Percentiles rank a stretch among this genome's conserved stretches.
phyloP scores from a whole-genome alignment of 768 basidiomycete species.

The Saitozyma podzolica region DNA sequence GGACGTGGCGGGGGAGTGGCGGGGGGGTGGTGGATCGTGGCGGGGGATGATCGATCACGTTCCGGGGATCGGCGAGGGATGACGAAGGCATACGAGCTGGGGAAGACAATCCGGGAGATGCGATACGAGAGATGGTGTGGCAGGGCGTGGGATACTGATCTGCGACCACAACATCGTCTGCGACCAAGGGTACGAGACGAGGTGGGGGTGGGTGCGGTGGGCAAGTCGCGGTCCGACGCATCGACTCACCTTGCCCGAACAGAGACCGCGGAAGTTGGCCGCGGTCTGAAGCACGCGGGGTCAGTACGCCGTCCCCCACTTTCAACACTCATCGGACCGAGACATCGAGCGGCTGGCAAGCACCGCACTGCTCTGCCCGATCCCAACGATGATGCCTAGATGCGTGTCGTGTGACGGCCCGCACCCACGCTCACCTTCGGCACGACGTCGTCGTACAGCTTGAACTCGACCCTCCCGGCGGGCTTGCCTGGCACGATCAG shows the following conservation, averaged over 20 bases:
- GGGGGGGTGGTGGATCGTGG: too few species aligned
- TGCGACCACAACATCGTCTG: too few species aligned
- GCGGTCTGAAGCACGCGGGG: conserved; percentile 36
- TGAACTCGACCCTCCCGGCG: conserved; percentile 61
- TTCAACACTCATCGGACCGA: neutral
- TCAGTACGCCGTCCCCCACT: neutral
- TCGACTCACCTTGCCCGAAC: conserved; percentile 59
- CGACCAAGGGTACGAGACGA: too few species aligned
- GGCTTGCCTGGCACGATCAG: conserved; percentile 24
- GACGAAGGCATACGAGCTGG: too few species aligned
- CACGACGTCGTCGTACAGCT: conserved; percentile 70
- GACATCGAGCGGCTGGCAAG: neutral
- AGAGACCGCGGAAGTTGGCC: conserved; percentile 73
- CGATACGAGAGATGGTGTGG: too few species aligned
- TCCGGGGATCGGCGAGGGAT: too few species aligned
- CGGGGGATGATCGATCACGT: too few species aligned
- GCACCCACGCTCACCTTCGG: conserved; percentile 36
- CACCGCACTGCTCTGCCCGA: neutral
- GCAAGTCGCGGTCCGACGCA: neutral
- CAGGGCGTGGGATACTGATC: too few species aligned
- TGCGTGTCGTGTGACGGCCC: neutral
- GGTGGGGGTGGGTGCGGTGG: neutral
- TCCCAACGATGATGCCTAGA: too few species aligned
- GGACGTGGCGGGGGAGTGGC: neutral
- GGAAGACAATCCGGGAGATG: too few species aligned